phyloP scores from a whole-genome alignment of 2,329 filamentous ascomycete species.

The Monilinia fructicola region DNA sequence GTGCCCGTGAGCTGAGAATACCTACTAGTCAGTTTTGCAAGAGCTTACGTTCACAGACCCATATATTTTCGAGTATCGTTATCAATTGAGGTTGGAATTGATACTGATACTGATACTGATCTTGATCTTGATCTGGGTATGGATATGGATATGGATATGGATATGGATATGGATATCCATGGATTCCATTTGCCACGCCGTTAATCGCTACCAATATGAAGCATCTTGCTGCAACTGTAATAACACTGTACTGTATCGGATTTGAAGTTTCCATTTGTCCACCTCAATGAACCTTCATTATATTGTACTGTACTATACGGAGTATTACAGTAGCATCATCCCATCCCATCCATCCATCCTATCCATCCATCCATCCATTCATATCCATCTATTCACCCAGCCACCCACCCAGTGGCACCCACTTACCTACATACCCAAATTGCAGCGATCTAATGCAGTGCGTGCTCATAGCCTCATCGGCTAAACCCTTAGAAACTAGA shows the following conservation, averaged over 20 bases:
- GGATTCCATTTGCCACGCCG: slow-evolving; percentile 5
- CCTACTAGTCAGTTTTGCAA: neutral
- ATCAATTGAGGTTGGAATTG: slow-evolving; percentile 1
- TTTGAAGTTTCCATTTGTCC: neutral
- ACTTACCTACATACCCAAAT: neutral
- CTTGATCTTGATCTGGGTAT: too few relatives aligned
- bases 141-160: too few relatives aligned
- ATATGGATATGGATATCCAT: too few relatives aligned
- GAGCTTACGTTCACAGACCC: neutral
- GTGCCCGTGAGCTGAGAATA: slow-evolving; percentile 5
- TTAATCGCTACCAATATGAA: neutral
- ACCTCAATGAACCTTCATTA: too few relatives aligned
- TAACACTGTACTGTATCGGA: neutral
- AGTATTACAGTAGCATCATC: too few relatives aligned
- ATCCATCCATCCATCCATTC: too few relatives aligned
- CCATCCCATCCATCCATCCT: too few relatives aligned
- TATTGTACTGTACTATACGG: too few relatives aligned
- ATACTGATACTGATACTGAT: too few relatives aligned
- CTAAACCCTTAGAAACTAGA: slow-evolving; percentile 16
- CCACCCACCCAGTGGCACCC: neutral
- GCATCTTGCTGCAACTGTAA: neutral
- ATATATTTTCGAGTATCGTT: slow-evolving; percentile 5
- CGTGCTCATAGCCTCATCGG: neutral
- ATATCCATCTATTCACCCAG: too few relatives aligned
- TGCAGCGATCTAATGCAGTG: slow-evolving; percentile 10